Base-by-base conservation (phyloP, 306 rosid species). In the Trichosanthes truncata region DNA sequence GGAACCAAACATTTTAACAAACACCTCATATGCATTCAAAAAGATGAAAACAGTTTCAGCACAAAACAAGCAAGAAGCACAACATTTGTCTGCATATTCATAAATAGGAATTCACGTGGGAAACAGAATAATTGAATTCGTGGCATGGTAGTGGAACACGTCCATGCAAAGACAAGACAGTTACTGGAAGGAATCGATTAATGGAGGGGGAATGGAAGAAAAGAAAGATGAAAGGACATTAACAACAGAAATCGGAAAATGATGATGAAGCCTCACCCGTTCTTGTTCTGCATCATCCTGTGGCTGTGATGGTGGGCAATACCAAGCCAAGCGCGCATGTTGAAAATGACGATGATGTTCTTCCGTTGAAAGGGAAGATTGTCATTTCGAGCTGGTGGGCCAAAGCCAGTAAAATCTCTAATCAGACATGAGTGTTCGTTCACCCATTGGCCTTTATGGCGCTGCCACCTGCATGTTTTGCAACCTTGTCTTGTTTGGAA, bases 21-120 rank as follows among this genome's bases (percentile, higher is more conserved):
- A 73, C 57, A 48, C 23, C 9, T 48, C 17, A 48, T 17, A 1
- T 18, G 57, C 78, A 73, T 7, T 72, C 21, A 17, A 65, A 65
- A 17, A 18, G 72, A 36, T 20, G 26, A 18, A 66, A 66, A 36
- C 48, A 66, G 18, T 20, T 1, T 18, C 3, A 66, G 0, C 0
- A n/a, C n/a, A 13, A 21, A 12, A 5, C 7, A 35, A 66, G 49
- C 6, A 9, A 23, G 3, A 40, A 68, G 9, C 77, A 10, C n/a
- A 18, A 9, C 17, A 49, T 49, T 51, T 49, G 61, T 51, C 18
- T 4, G 17, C 43, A 49, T 15, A 48, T 29, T 74, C 78, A 15
- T 74, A 73, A 73, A 74, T 18, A 31, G 7, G 29, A 74, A 74
- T 56, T 76, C 68, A 76, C 38, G 80, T n/a, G 80, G 68, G 80